Evolutionary conservation across 1,139 yeast species (phyloP), one percentile per base, ranked within the genome.

Genomic region (Debaryomyces sp.): DNA sequence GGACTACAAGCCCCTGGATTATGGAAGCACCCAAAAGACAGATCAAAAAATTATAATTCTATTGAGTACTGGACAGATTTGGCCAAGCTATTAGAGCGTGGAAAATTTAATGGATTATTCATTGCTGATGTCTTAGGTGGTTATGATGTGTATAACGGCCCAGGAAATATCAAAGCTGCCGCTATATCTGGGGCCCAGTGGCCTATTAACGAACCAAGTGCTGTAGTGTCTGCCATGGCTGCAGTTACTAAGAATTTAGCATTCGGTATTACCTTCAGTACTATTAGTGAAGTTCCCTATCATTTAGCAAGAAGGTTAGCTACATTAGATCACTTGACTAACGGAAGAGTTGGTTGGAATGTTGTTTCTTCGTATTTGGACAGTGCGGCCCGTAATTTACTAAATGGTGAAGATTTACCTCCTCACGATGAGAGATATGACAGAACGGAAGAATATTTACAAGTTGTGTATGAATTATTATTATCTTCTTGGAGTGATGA

Each of bases 71-170:
- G 82, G 82, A 69, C 67, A 10, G 63, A 75, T 41, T 56, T 77
- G 18, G 81, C 81, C 4, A 67, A 75, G 52, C 48, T 71, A 17
- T 65, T 78, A 41, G 82, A 78, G 53, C 65, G 64, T 47, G 82
- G 80, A 3, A 73, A 77, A 54, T 64, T 78, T 49, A 73, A 74
- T 52, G 73, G 73, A 2, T 52, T 77, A 10, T 78, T 78, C 55
- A 60, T 78, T 49, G 82, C 81, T 35, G 82, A 78, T 60, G 75
- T 73, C 3, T 59, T 77, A 26, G 80, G 80, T 5, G 70, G 71
- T 4, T 75, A 71, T 54, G 78, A 74, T 54, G 77, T 71, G 7
- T 74, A 68, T 52, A 68, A 72, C 47, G 75, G 76, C 2, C 75
- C 75, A 1, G 50, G 60, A 3, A 71, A 73, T 50, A 59, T 66